Evolutionary conservation across 1,284 basidiomycete genomes (phyloP).

Genomic region (Veloboletus limbatus): DNA sequence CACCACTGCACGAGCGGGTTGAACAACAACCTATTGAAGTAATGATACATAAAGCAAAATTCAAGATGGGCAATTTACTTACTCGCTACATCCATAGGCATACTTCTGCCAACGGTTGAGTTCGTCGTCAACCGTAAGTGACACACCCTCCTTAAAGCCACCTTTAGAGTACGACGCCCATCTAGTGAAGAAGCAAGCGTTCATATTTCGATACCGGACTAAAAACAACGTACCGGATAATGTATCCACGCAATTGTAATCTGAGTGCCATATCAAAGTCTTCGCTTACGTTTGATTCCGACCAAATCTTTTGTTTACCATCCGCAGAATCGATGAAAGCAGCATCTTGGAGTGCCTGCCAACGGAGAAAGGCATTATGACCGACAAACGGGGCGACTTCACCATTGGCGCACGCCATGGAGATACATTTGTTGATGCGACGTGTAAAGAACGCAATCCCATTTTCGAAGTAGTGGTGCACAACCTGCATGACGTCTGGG

Average conservation of each 20-base stretch:
- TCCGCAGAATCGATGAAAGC: constrained; percentile 60
- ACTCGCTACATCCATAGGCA: constrained; percentile 54
- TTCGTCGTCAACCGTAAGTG: constrained; percentile 76
- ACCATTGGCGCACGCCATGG: constrained; percentile 72
- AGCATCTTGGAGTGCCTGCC: constrained; percentile 81
- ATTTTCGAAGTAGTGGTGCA: constrained; percentile 83
- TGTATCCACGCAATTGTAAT: constrained; percentile 40
- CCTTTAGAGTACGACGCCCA: constrained; percentile 83
- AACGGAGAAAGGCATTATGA: constrained; percentile 85
- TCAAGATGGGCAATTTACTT: constrained; percentile 2
- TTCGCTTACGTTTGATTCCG: constrained; percentile 80
- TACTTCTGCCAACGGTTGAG: constrained; percentile 88
- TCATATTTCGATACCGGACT: constrained; percentile 3
- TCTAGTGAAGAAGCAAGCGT: constrained; percentile 29
- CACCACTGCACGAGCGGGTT: constrained; percentile 74
- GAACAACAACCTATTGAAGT: constrained; percentile 69
- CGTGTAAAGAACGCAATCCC: constrained; percentile 82
- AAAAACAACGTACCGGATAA: constrained; percentile 10
- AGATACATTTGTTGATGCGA: constrained; percentile 75
- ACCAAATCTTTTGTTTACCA: constrained; percentile 74
- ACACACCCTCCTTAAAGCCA: constrained; percentile 87
- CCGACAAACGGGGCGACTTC: constrained; percentile 86
- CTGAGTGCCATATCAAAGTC: constrained; percentile 86
- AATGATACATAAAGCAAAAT: constrained; percentile 12
- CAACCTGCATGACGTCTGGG: constrained; percentile 81